Evolutionary conservation across 2,329 filamentous ascomycete species (phyloP).

Genomic region (Aspergillus vadensis): DNA sequence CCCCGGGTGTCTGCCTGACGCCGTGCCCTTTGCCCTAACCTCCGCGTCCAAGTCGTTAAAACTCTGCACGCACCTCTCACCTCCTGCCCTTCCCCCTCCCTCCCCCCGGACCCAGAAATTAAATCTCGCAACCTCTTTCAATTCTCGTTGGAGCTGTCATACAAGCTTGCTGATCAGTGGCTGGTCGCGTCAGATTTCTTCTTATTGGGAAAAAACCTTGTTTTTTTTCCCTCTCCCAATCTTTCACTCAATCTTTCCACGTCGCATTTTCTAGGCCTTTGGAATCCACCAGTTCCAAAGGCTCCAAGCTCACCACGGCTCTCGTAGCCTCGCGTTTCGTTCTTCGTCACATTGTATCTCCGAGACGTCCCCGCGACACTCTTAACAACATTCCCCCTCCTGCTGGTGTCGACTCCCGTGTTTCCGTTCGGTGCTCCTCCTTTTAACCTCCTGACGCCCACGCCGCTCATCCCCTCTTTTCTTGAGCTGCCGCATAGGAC

Average conservation of each 20-base stretch:
- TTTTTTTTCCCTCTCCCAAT: slow-evolving; percentile 13
- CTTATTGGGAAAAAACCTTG: slow-evolving; percentile 15
- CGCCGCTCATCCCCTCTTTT: slow-evolving; percentile 59
- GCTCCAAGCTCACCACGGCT: slow-evolving; percentile 43
- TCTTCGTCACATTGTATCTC: slow-evolving; percentile 48
- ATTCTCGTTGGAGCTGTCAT: neutral
- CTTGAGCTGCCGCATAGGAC: slow-evolving; percentile 99
- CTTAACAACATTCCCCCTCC: slow-evolving; percentile 52
- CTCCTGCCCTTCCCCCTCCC: neutral
- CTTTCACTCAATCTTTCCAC: slow-evolving; percentile 1
- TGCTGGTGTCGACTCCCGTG: slow-evolving; percentile 34
- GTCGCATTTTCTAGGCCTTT: slow-evolving; percentile 35
- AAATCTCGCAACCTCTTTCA: slow-evolving; percentile 20
- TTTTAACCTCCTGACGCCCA: slow-evolving; percentile 38
- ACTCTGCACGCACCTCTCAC: slow-evolving; percentile 24
- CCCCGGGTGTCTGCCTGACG: slow-evolving; percentile 19
- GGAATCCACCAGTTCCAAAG: slow-evolving; percentile 41
- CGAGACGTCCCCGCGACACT: slow-evolving; percentile 46
- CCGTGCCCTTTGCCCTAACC: slow-evolving; percentile 31
- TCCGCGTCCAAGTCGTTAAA: slow-evolving; percentile 20
- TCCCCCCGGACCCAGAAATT: slow-evolving; percentile 10
- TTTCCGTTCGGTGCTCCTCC: slow-evolving; percentile 41
- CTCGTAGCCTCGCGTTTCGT: slow-evolving; percentile 33
- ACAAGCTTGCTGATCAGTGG: slow-evolving; percentile 19
- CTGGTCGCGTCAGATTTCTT: slow-evolving; percentile 16